A percentile compares a stretch with the other conserved stretches of the same genome.
phyloP scores from a whole-genome alignment of 129 eudicot genomes.

The Ambrosia trifida region DNA sequence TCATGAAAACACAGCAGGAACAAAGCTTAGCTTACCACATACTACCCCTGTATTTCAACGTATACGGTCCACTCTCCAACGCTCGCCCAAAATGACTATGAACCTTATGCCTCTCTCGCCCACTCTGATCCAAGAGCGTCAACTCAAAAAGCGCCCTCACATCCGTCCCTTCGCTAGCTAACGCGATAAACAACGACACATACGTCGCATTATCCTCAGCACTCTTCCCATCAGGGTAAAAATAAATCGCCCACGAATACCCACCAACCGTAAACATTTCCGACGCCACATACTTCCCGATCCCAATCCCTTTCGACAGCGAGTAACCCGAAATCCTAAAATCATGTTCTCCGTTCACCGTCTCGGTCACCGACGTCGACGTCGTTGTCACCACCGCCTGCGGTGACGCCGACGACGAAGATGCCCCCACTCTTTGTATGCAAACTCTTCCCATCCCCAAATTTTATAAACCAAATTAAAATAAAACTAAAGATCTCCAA shows the following conservation, averaged over 20 bases:
- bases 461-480: neutral
- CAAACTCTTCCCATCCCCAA: conserved; percentile 49
- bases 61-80: conserved; percentile 84
- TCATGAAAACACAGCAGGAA: neutral
- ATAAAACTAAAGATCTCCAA: neutral
- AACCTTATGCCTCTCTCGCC: conserved; percentile 77
- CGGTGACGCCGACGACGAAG: conserved; percentile 42
- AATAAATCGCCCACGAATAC: conserved; percentile 79
- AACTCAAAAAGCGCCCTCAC: conserved; percentile 88
- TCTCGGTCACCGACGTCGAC: conserved; percentile 60
- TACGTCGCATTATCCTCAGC: conserved; percentile 69
- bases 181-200: conserved; percentile 83
- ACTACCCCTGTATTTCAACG: conserved; percentile 81
- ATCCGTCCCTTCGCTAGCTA: conserved; percentile 79
- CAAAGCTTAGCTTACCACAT: conserved; percentile 59
- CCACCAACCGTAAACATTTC: conserved; percentile 80
- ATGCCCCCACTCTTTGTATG: conserved; percentile 37
- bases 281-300: conserved; percentile 75
- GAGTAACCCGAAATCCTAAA: conserved; percentile 74
- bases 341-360: conserved; percentile 73
- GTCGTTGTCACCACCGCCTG: conserved; percentile 42
- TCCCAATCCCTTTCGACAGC: conserved; percentile 71
- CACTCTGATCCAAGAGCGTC: conserved; percentile 87
- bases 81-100: conserved; percentile 90
- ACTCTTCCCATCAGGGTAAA: conserved; percentile 93